Percentiles rank a stretch among this genome's conserved stretches.
Evolutionary conservation across 495 filamentous ascomycete genomes (phyloP).

Genomic region (Zalerion maritima): DNA sequence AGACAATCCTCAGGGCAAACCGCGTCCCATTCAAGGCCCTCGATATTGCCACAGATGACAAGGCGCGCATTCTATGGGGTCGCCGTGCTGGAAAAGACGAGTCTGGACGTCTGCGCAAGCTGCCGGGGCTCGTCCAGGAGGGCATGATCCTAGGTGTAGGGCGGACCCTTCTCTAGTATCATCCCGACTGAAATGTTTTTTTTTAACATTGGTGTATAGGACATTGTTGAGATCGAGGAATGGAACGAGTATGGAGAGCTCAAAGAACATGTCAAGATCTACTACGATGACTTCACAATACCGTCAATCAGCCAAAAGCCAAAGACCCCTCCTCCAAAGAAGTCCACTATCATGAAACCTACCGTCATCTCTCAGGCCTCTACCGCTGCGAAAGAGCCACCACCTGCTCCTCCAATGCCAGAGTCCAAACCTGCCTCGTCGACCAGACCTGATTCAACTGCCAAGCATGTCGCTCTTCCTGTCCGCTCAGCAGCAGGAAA

Average conservation of each 20-base stretch:
- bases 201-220: conserved; percentile 44
- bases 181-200: no score
- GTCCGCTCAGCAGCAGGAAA: no score
- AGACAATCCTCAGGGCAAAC: conserved; percentile 93
- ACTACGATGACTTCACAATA: conserved; percentile 38
- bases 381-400: conserved; percentile 22
- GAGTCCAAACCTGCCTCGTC: conserved; percentile 10
- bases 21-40: conserved; percentile 82
- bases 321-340: conserved; percentile 13
- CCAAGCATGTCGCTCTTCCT: conserved; percentile 30
- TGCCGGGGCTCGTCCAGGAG: conserved; percentile 80
- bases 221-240: conserved; percentile 86
- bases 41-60: conserved; percentile 85
- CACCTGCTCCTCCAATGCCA: conserved; percentile 10
- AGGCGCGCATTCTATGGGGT: conserved; percentile 81
- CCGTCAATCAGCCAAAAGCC: conserved; percentile 25
- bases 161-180: conserved; percentile 11
- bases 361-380: conserved; percentile 15
- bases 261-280: conserved; percentile 58
- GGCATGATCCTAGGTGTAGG: conserved; percentile 76
- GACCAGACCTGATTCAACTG: conserved; percentile 7
- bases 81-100: conserved; percentile 52
- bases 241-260: conserved; percentile 99
- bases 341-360: conserved; percentile 13
- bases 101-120: conserved; percentile 52